Base-by-base conservation (phyloP, 805 yeast genomes). In the Tetrapisispora pingtungensis region DNA sequence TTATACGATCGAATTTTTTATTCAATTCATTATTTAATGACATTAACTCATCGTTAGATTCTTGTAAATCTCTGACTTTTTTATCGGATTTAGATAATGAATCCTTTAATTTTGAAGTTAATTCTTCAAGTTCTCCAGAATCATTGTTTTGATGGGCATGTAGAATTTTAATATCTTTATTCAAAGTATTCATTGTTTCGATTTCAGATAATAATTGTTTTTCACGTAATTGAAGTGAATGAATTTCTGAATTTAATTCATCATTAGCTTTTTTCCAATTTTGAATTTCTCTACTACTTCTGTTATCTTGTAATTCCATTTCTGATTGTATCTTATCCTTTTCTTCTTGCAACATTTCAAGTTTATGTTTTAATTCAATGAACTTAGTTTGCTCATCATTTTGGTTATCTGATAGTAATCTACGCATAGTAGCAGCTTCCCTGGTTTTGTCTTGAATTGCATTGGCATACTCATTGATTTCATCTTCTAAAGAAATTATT, bases 401-500 rank as follows among this genome's bases (percentile, higher is more conserved):
- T 53, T 88, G 90, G 6, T 76, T 72, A 37, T 86, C 95, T 38
- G 76, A 61, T 26, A 89, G 57, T 33, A 86, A 60, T 46, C 84
- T 69, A 52, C 94, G 72, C 63, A 88, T 75, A 0, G 86, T 78
- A 1, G 80, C 69, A 0, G 86, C 72, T 62, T 90, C 97, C 41
- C 89, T 70, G 0, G 84, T 78, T 48, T 95, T 75, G 55, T 88
- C 96, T 56, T 81, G 93, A 2, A 89, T 63, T 61, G 80, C 69
- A 28, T 76, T 73, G 44, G 86, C 74, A 4, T 84, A 69, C 46
- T 89, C 97, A 10, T 74, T 68, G n/a, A 90, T 65, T 56, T 89
- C 96, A 45, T 87, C 95, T 52, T 84, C 88, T 26, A 89, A 59
- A 1, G 78, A 74, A 45, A 84, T 88, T 19, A 76, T 69, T 49